Evolutionary conservation across 768 basidiomycete genomes (phyloP), one percentile per base, ranked within the genome.

Genomic region (Podaxis mareebaensis): DNA sequence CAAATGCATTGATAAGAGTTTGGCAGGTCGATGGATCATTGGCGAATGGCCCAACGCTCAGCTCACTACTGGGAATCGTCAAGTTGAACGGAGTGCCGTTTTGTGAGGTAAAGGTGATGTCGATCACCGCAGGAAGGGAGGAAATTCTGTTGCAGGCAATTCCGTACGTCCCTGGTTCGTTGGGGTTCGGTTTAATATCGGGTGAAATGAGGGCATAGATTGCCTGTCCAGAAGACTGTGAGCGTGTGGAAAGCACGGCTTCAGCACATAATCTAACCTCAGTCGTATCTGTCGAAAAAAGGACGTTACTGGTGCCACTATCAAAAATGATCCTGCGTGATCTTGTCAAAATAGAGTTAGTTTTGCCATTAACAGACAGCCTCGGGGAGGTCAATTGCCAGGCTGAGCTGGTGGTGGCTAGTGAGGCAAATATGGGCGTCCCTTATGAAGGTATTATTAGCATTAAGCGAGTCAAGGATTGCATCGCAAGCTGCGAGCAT

Each of bases 121-220:
- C 79, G 68, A 86, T 85, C 64, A 71, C 73, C 8, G 85, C 85
- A 48, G 82, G 79, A 42, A 86, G 75, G 1, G 78, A 75, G 39
- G 74, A 61, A 63, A 85, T 80, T 60, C 73, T 70, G 66, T 72
- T 67, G 75, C 85, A 86, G 4, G 84, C 74, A 64, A 84, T 82
- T 49, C 84, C 85, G 71, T 83, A 86, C 3, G 84, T 81, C 20
- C 85, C 84, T 42, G 82, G 77, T 67, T 83, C 82, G n/a, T 74
- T 78, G 7, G 74, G 64, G 68, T 81, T 82, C 13, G 85, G 79
- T 65, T 81, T 72, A 71, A 87, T 85, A 65, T 83, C 73, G 36
- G 83, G 78, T n/a, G 85, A 86, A 60, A 87, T 85, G 65, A 83
- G 76, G 28, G 84, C 78, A 67, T 86, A 83, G 60, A 86, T 82